Conservation (phyloP, 371 early-diverging fungal genomes). For the Coemansia sp. region DNA sequence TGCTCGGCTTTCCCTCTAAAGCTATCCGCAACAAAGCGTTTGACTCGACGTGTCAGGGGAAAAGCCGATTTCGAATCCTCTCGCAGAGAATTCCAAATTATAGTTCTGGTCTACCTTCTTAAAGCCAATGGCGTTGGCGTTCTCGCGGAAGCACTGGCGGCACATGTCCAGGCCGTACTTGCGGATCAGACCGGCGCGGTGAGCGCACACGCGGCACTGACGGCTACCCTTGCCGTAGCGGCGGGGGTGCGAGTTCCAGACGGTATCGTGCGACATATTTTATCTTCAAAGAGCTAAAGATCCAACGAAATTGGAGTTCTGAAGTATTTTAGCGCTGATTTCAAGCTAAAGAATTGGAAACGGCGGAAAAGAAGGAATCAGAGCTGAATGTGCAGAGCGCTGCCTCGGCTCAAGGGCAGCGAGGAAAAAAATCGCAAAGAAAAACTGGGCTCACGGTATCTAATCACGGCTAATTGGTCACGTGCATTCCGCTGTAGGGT, state of each 20-base stretch:
- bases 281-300: neutral
- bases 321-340: neutral
- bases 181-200: constrained; percentile 99
- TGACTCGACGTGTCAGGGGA: neutral
- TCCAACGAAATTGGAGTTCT: neutral
- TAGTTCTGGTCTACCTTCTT: constrained; percentile 63
- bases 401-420: neutral
- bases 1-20: neutral
- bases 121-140: constrained; percentile 99
- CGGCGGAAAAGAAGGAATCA: constrained; percentile 15
- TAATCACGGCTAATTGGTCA: neutral
- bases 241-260: constrained; percentile 97
- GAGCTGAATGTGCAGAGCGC: neutral
- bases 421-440: neutral
- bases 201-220: constrained; percentile 97
- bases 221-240: constrained; percentile 98
- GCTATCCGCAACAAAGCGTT: constrained; percentile 16
- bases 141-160: constrained; percentile 99
- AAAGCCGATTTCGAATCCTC: neutral
- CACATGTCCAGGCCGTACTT: constrained; percentile 99
- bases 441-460: neutral
- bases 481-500: neutral
- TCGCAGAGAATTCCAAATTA: neutral
- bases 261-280: constrained; percentile 93
- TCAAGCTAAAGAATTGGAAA: constrained; percentile 4